Evolutionary conservation across 345 rosid species (phyloP).

Genomic region (Rhizophora apiculata): DNA sequence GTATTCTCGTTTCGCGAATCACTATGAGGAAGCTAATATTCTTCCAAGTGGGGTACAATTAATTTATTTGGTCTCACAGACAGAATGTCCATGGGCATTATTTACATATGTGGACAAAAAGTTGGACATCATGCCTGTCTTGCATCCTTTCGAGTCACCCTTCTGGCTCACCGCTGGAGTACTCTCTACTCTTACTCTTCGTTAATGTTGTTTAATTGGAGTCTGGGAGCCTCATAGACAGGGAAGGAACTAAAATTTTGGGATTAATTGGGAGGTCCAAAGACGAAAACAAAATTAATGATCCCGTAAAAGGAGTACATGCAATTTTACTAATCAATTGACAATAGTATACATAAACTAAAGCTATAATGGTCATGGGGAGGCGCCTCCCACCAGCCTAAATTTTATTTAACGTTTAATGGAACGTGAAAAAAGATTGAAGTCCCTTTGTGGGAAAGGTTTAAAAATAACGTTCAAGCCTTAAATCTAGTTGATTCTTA

Average conservation of each 20-base stretch:
- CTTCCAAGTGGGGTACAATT: slow-evolving; percentile 31
- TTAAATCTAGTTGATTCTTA: slow-evolving; percentile 17
- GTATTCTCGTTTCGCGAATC: slow-evolving; percentile 44
- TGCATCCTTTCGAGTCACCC: too few relatives aligned
- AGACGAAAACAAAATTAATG: too few relatives aligned
- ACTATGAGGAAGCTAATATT: slow-evolving; percentile 52
- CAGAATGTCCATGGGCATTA: not conserved
- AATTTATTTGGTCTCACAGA: slow-evolving; percentile 16
- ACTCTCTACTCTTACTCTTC: too few relatives aligned
- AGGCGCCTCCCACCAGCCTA: not conserved
- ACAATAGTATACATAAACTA: too few relatives aligned
- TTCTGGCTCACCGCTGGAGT: too few relatives aligned
- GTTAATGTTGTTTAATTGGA: too few relatives aligned
- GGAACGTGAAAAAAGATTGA: slow-evolving; percentile 21
- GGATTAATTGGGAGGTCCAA: too few relatives aligned
- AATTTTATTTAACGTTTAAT: slow-evolving; percentile 7
- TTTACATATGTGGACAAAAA: not conserved
- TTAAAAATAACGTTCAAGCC: not conserved
- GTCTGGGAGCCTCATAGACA: too few relatives aligned
- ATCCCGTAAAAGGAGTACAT: too few relatives aligned
- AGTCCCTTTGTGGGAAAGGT: slow-evolving; percentile 1
- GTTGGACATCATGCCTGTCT: not conserved
- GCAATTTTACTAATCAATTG: too few relatives aligned
- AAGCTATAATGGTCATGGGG: too few relatives aligned
- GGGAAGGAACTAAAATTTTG: too few relatives aligned